Evolutionary conservation across 306 rosid species (phyloP).

Genomic region (Begonia loranthoides): DNA sequence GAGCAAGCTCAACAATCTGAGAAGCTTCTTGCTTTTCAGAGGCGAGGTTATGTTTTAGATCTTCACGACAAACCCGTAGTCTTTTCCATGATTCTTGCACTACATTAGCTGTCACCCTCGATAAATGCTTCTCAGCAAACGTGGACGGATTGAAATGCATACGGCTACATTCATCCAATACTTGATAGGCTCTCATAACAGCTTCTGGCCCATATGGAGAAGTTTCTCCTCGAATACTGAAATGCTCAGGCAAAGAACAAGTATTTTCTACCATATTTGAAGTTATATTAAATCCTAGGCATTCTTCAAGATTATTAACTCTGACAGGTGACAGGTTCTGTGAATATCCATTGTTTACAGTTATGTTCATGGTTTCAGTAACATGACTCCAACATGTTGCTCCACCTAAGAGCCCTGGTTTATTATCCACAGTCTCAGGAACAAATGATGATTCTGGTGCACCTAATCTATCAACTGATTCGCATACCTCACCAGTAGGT

Average conservation of each 20-base stretch:
- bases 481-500: constrained; percentile 21
- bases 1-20: constrained; percentile 41
- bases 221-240: constrained; percentile 26
- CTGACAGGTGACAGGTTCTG: constrained; percentile 19
- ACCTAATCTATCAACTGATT: constrained; percentile 32
- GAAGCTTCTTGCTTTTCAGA: constrained; percentile 30
- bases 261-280: constrained; percentile 18
- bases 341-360: constrained; percentile 21
- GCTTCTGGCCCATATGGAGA: constrained; percentile 30
- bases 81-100: constrained; percentile 54
- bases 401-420: constrained; percentile 22
- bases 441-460: constrained; percentile 52
- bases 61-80: constrained; percentile 29
- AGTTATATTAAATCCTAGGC: constrained; percentile 9
- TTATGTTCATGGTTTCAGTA: constrained; percentile 20
- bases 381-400: constrained; percentile 25
- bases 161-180: constrained; percentile 52
- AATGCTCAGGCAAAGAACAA: constrained; percentile 20
- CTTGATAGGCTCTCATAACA: constrained; percentile 16
- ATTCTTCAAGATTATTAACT: constrained; percentile 8
- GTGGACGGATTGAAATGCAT: constrained; percentile 23
- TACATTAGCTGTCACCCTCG: constrained; percentile 17
- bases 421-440: constrained; percentile 44
- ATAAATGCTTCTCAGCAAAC: constrained; percentile 21
- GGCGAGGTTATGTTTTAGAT: constrained; percentile 35